Conservation (phyloP, 2,329 filamentous ascomycete genomes). For the Trichophyton schoenleinii region DNA sequence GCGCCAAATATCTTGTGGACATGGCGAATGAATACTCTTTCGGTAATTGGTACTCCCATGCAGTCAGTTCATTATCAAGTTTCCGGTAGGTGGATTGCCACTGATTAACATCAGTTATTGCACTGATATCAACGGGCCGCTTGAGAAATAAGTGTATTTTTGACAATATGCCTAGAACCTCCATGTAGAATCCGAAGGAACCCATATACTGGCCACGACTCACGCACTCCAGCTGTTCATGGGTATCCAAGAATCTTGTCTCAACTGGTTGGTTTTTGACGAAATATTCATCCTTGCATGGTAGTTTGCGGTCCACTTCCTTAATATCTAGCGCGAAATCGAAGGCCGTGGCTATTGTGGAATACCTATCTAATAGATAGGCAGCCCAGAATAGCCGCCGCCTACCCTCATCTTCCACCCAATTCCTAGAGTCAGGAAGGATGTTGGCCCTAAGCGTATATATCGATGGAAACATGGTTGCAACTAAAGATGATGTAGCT, state of each 20-base stretch:
- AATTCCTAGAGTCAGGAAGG: conserved; percentile 68
- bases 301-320: conserved; percentile 75
- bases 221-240: conserved; percentile 47
- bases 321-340: conserved; percentile 82
- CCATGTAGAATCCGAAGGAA: conserved; percentile 79
- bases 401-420: conserved; percentile 79
- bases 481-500: conserved; percentile 62
- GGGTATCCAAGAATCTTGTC: conserved; percentile 62
- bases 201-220: conserved; percentile 70
- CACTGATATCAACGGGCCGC: conserved; percentile 76
- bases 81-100: conserved; percentile 83
- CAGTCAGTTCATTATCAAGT: conserved; percentile 64
- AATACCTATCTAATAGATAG: conserved; percentile 79
- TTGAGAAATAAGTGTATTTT: conserved; percentile 83
- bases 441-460: conserved; percentile 80
- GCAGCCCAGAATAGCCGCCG: conserved; percentile 88
- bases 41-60: conserved; percentile 75
- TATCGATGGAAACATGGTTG: conserved; percentile 70
- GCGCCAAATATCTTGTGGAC: conserved; percentile 63
- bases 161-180: conserved; percentile 75
- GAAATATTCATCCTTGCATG: conserved; percentile 79
- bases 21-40: conserved; percentile 62
- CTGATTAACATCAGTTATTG: conserved; percentile 68
- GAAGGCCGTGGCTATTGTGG: conserved; percentile 80
- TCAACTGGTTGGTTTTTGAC: conserved; percentile 71